Evolutionary conservation across 495 filamentous ascomycete genomes (phyloP), one percentile per base, ranked within the genome.

Genomic region (Penicillium silybi): DNA sequence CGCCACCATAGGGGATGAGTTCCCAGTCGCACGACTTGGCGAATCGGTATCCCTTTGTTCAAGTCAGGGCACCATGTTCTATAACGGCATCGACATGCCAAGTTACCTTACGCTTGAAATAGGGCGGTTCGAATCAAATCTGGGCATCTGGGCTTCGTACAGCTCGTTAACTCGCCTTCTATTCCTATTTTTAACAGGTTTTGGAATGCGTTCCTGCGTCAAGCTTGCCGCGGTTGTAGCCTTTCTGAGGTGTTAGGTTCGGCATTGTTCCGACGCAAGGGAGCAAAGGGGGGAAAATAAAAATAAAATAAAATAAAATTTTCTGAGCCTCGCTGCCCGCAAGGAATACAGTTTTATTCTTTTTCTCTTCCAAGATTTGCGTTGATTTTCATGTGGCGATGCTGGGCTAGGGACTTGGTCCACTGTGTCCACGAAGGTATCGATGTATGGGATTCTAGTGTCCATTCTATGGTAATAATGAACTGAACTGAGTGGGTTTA

Each of bases 191-290:
- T 19, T 9, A 13, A 2, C 19, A 16, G 19, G 10, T 32, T 7
- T 32, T 29, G 52, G 50, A 57, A 56, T 52, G 53, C 27, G 48
- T 42, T 20, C 20, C 46, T 38, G 41, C 20, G 44, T 44, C 18
- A 41, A 50, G 13, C 13, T 40, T 22, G 37, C 42, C 42, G 25
- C 38, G 27, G 43, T 11, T 29, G 10, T 27, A 20, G 41, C 16
- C 10, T 39, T 50, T 58, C 46, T 58, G 50, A 57, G 38, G 27
- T 52, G 41, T 54, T 51, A 17, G 11, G 47, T 35, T 9, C 34
- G 46, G 43, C 62, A 65, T 65, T 51, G 43, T 56, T 63, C 59
- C 53, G 59, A 65, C 46, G 62, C 62, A 65, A 65, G 62, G 62
- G 62, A 57, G 50, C n/a, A n/a, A 17, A 9, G 18, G 22, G n/a